Evolutionary conservation across 257 asterid genomes (phyloP), one percentile per base, ranked within the genome.

Genomic region (Salvia miltiorrhiza): DNA sequence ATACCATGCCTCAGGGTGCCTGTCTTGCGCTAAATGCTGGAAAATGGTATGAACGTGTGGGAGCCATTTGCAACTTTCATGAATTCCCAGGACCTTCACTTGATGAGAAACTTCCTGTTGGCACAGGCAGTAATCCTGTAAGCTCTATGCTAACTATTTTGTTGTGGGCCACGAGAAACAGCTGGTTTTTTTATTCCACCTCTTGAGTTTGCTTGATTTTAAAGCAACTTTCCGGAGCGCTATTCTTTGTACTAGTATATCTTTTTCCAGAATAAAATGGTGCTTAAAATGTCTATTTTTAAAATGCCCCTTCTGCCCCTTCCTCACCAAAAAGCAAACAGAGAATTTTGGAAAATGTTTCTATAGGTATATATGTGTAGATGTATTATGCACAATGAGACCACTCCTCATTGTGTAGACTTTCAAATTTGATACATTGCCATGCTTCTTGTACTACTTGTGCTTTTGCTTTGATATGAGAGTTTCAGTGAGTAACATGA

Each of bases 111-210:
- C 99, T 91, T 71, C 99, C 99, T 41, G 96, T 90, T 78, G 99
- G 99, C 76, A 91, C 87, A 13, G 99, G 99, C 63, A 94, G 99
- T 80, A 94, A 94, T 79, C 98, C 99, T 73, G 99, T 91, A 87
- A 81, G 99, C 85, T 74, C 45, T 62, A 63, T 67, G 20, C 60
- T 71, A 33, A 43, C 9, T 57, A 19, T 55, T 45, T 14, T 45
- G 30, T 44, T 16, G 35, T 49, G 63, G 41, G 30, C 63, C 44
- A 24, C 11, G 37, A 47, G 37, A 55, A 62, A 43, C 44, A 26
- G 48, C 37, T 28, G 50, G 17, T 47, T 21, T 67, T 73, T 40
- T 55, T 23, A 7, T 62, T 77, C 73, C 52, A 49, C 57, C 54
- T 55, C 49, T 53, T 32, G 70, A 37, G 26, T 52, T 69, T 7